Base-by-base conservation (phyloP, 2,329 filamentous ascomycete species). In the Phaeosphaeria sp. region DNA sequence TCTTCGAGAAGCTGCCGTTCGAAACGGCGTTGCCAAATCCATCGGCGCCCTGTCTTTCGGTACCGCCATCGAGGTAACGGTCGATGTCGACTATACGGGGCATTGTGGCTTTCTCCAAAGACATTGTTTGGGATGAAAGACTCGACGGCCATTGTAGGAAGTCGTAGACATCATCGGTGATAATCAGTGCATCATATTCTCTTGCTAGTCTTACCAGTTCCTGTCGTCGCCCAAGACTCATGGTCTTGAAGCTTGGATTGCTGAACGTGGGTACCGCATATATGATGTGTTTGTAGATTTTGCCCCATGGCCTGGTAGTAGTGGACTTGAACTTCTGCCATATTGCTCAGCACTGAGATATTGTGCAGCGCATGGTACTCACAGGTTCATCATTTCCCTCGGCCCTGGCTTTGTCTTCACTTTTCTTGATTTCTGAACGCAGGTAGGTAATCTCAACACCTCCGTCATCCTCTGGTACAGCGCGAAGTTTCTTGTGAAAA, bases 121-220 rank as follows among this genome's bases (percentile, higher is more conserved):
- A 65, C 46, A 67, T 66, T 58, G 30, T 59, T 55, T 68, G 56
- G 30, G 69, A 55, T 13, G 59, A 66, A 39, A 68, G 63, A 57
- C 71, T 74, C 7, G 80, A 68, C 2, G 86, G 84, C 92, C 93
- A 97, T 73, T 93, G 91, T 5, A 98, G 82, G 64, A 94, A 90
- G 75, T 98, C 94, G 74, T 99, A 99, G 9, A 98, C 93, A 75
- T 99, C 95, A 78, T 98, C 94, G 49, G 87, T 87, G 25, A 97
- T 83, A 54, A 97, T 78, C n/a, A 98, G 83, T 6, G 91, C 92
- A 74, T 98, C 89, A 74, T 90, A 87, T 57, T 88, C 82, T 55
- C 94, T 85, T 0, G 94, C 94, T 6, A 97, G 78, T n/a, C 81
- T 80, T 22, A 98, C 87, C 3, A 98, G 83, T 11, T 81, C 81